Base-by-base conservation (phyloP, 345 rosid species). In the Corymbia maculata region DNA sequence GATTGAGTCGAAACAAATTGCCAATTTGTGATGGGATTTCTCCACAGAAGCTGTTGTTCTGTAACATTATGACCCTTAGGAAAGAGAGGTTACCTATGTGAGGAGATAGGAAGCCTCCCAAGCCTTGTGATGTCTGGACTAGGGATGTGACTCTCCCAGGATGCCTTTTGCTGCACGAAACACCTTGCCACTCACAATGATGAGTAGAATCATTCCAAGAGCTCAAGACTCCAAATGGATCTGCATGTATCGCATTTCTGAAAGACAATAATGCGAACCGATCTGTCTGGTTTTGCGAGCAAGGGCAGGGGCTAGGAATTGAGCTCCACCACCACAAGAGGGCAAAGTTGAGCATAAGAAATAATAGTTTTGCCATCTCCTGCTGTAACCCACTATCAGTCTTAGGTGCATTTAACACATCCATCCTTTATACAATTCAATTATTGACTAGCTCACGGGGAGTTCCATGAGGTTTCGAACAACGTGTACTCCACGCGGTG, bases 241-340 rank as follows among this genome's bases (percentile, higher is more conserved):
- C 79, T 13, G n/a, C 10, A 1, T 53, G 4, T 3, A 21, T 53
- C 0, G 59, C 59, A 3, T 53, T 1, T 53, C 0, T 53, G 26
- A 53, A 53, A 26, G 11, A 53, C 0, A 4, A 10, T 53, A 53
- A 21, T 1, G 26, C 59, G 0, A 53, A 10, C 59, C 59, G 2
- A 53, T 55, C 59, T 2, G 5, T 55, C 19, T 55, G 59, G 26
- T 55, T 8, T 55, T 55, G 59, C 24, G 5, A 21, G 59, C 26
- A 55, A 3, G 59, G 0, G 5, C 59, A 4, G 59, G 2, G 11
- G 59, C 1, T 3, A 1, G 59, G 2, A 10, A 21, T 55, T 19
- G 26, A 55, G 59, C 26, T 55, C 26, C 26, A 55, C 32, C 70
- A 28, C 70, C 70, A 55, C 61, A 55, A 55, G 61, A 55, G 61